Percentiles rank a stretch among this genome's conserved stretches.
Conservation (phyloP, 306 rosid genomes). For the Begonia fuchsioides region DNA sequence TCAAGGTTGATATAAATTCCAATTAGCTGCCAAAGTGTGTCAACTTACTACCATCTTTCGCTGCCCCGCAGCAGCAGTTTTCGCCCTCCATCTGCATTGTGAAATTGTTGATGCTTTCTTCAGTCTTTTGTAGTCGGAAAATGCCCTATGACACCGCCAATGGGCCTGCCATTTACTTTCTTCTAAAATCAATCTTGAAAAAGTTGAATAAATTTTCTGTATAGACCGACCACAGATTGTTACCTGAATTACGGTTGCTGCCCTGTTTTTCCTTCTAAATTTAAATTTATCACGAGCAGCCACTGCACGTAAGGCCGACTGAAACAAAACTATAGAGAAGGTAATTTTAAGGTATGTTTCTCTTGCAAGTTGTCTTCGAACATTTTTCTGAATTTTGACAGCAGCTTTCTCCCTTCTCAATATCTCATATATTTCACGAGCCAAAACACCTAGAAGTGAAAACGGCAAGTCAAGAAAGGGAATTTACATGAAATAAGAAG, state of each 20-base stretch:
- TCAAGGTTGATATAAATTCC: too few species aligned
- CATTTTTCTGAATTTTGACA: constrained; percentile 46
- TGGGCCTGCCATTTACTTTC: constrained; percentile 22
- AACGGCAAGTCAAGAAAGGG: constrained; percentile 8
- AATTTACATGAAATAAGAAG: not conserved
- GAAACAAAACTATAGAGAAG: constrained; percentile 34
- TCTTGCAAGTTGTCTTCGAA: constrained; percentile 39
- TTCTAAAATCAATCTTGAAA: not conserved
- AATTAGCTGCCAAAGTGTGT: too few species aligned
- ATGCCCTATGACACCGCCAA: constrained; percentile 34
- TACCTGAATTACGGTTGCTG: constrained; percentile 45
- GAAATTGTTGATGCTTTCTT: constrained; percentile 22
- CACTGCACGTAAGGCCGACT: constrained; percentile 46
- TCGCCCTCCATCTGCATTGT: constrained; percentile 16
- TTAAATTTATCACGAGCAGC: constrained; percentile 32
- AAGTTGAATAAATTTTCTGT: not conserved
- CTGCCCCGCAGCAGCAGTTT: constrained; percentile 17
- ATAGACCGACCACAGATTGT: constrained; percentile 2
- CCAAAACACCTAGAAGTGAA: constrained; percentile 47
- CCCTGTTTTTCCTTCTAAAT: constrained; percentile 24
- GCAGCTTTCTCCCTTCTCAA: constrained; percentile 40
- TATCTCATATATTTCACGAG: constrained; percentile 31
- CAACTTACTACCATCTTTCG: constrained; percentile 16
- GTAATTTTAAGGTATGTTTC: constrained; percentile 21
- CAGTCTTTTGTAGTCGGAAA: constrained; percentile 28